Evolutionary conservation across 23 red algal genomes (phyloP).

Genomic region (Gracilaria domingensis): DNA sequence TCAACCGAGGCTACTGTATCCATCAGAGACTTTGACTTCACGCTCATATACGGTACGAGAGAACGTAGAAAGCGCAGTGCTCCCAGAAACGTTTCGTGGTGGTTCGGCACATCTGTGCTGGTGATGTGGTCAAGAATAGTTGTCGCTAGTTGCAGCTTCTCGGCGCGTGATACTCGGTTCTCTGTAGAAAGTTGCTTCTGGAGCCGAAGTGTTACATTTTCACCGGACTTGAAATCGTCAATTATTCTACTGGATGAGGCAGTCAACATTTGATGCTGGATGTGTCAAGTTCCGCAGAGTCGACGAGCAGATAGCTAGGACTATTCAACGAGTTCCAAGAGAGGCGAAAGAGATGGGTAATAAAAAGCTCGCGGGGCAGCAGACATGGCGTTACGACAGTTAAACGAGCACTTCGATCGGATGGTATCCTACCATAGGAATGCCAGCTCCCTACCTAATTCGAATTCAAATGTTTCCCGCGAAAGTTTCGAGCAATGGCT

Average conservation of each 20-base stretch:
- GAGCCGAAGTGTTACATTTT: not conserved
- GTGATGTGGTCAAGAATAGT: slow-evolving; percentile 21
- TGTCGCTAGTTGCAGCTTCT: slow-evolving; percentile 8
- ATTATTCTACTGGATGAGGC: not conserved
- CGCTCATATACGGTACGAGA: slow-evolving; percentile 20
- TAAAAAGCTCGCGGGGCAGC: not conserved
- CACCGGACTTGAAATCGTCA: slow-evolving; percentile 15
- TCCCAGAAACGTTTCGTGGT: slow-evolving; percentile 24
- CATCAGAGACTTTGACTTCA: slow-evolving; percentile 24
- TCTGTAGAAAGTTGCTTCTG: not conserved
- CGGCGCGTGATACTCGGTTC: slow-evolving; percentile 4
- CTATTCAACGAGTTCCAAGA: not conserved
- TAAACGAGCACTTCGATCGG: no score
- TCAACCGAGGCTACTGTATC: slow-evolving; percentile 16
- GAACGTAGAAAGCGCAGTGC: slow-evolving; percentile 1
- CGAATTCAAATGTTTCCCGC: slow-evolving; percentile 27
- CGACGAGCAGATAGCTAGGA: not conserved
- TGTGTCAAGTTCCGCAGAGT: not conserved
- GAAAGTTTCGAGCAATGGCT: no score
- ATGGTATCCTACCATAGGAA: no score
- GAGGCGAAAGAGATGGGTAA: not conserved
- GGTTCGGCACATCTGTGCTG: not conserved
- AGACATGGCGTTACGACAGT: no score
- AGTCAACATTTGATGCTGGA: slow-evolving; percentile 13
- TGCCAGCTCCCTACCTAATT: not conserved